Evolutionary conservation across 2,329 filamentous ascomycete genomes (phyloP), one percentile per base, ranked within the genome.

Genomic region (Neofusicoccum cordaticola): DNA sequence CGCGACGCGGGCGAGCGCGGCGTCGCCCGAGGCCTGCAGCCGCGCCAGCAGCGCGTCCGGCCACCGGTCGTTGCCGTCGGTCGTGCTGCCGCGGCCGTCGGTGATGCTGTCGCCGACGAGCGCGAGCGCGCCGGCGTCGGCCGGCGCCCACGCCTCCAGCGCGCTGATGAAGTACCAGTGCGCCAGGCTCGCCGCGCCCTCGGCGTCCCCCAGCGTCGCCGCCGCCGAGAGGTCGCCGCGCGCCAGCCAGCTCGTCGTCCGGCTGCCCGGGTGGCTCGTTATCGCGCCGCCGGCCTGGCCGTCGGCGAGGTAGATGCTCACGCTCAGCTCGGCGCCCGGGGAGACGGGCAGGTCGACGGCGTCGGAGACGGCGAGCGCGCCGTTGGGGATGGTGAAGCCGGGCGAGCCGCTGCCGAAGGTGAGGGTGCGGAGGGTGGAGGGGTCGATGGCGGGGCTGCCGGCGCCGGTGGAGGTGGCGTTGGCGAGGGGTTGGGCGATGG

Each of bases 41-140:
- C 44, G 35, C 19, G 50, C n/a, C 5, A 56, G 22, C 44, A 64
- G 34, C n/a, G 72, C 70, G 45, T 76, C 72, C 0, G 74, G 74
- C 74, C 74, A 77, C 71, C 82, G 83, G 69, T 88, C 84, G 74
- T 89, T 88, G 22, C 72, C 75, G 73, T 89, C 83, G 17, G 83
- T 85, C 35, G 83, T 84, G 65, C 82, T 86, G 48, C 85, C 85
- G 31, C 86, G 80, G 11, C 87, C 87, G 70, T 90, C 87, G 3
- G 86, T 89, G 71, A 90, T 88, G 69, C 83, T 86, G 73, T 92
- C 84, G 1, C 86, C 84, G 48, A 92, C 77, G 50, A 89, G 80
- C 12, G 83, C 75, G 44, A 88, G 76, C 3, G 81, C 78, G 63
- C 81, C 72, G 9, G 78, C 71, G 31, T 79, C 66, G 2, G 68